A percentile compares a stretch with the other conserved stretches of the same genome.
Conservation (phyloP, 176 grass and related monocot genomes). For the Bothriochloa decipiens region DNA sequence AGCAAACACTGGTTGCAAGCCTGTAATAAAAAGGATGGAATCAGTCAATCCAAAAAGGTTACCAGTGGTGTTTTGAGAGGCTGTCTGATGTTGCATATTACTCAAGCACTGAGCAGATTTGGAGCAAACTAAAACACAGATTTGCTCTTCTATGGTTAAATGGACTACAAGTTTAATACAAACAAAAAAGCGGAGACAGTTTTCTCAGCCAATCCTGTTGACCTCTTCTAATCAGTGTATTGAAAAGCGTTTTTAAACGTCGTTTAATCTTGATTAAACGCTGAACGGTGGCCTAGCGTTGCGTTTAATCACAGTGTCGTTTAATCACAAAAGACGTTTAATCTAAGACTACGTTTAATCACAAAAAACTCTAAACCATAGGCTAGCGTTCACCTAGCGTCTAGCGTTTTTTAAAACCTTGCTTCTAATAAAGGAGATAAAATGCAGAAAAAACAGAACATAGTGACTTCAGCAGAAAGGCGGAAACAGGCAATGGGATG, state of each 20-base stretch:
- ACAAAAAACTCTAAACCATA: no score
- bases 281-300: no score
- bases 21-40: slow-evolving; percentile 37
- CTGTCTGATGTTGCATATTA: background rate
- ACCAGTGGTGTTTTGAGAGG: background rate
- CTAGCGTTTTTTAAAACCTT: no score
- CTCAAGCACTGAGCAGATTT: background rate
- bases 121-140: background rate
- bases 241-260: no score
- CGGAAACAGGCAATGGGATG: background rate
- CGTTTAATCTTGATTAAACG: no score
- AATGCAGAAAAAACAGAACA: slow-evolving; percentile 6
- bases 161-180: background rate
- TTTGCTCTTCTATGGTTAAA: background rate
- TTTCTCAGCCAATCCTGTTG: background rate
- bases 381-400: no score
- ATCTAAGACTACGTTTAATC: no score
- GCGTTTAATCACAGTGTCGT: no score
- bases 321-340: no score
- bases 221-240: background rate
- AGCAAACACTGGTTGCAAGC: slow-evolving; percentile 19
- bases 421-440: no score
- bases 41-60: background rate
- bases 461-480: background rate
- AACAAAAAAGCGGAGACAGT: background rate